Evolutionary conservation across 139 green algal genomes (phyloP).

Genomic region (Volvox reticuliferus): DNA sequence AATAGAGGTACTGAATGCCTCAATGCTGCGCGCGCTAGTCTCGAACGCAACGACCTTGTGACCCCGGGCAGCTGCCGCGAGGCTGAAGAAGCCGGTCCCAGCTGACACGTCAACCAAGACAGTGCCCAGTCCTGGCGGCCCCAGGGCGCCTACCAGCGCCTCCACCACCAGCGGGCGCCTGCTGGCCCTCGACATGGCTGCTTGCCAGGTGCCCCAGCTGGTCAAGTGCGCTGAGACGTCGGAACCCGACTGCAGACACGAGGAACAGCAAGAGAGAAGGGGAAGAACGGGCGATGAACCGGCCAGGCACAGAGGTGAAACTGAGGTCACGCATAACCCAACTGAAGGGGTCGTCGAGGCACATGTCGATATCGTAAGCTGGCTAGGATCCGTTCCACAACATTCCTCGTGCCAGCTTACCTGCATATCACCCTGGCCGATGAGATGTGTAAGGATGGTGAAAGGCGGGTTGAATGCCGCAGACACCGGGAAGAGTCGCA

Average conservation of each 20-base stretch:
- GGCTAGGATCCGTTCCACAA: too few relatives aligned
- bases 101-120: constrained; percentile 86
- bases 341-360: too few relatives aligned
- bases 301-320: too few relatives aligned
- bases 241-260: constrained; percentile 38
- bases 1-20: constrained; percentile 71
- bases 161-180: constrained; percentile 78
- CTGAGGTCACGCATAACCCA: too few relatives aligned
- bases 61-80: constrained; percentile 82
- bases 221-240: constrained; percentile 77
- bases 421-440: constrained; percentile 65
- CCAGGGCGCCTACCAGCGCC: constrained; percentile 81
- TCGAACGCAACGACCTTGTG: constrained; percentile 85
- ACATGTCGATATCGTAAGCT: too few relatives aligned
- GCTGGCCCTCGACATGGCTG: constrained; percentile 57
- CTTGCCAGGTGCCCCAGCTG: constrained; percentile 83
- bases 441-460: constrained; percentile 76
- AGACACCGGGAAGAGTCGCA: constrained; percentile 76
- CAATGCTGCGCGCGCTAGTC: constrained; percentile 60
- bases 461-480: constrained; percentile 79
- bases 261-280: neutral
- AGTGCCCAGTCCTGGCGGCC: constrained; percentile 16
- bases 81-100: constrained; percentile 80
- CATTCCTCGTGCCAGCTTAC: neutral
- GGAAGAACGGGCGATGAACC: too few relatives aligned